Evolutionary conservation across 371 early-diverging fungal species (phyloP).

Genomic region (Zychaea mexicana): DNA sequence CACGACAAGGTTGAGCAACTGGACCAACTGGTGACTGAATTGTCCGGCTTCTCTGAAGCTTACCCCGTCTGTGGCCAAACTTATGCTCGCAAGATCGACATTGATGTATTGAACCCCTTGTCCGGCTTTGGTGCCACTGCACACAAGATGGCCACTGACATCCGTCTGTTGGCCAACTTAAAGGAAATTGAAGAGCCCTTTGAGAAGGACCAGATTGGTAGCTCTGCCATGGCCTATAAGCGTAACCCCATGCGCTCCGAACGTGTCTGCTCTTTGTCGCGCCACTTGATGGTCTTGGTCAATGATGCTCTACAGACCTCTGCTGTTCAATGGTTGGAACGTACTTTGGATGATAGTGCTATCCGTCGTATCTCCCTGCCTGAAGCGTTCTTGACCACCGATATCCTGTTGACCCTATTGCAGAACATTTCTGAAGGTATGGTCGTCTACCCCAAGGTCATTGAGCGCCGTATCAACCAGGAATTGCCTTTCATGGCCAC

Average conservation of each 20-base stretch:
- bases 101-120: conserved; percentile 86
- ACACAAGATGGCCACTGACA: conserved; percentile 97
- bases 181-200: conserved; percentile 99
- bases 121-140: conserved; percentile 95
- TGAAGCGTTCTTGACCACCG: conserved; percentile 96
- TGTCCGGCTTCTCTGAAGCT: conserved; percentile 82
- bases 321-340: conserved; percentile 96
- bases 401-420: conserved; percentile 90
- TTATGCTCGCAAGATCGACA: conserved; percentile 96
- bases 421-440: conserved; percentile 96
- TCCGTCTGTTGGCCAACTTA: conserved; percentile 92
- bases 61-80: conserved; percentile 98
- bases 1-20: conserved; percentile 92
- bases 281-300: conserved; percentile 93
- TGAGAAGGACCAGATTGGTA: conserved; percentile 98
- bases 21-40: conserved; percentile 88
- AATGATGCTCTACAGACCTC: conserved; percentile 90
- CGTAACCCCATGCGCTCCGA: conserved; percentile 99
- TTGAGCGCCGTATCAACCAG: conserved; percentile 87
- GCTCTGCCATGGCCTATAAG: conserved; percentile 99
- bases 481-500: conserved; percentile 99
- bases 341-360: conserved; percentile 96
- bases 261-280: conserved; percentile 93
- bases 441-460: conserved; percentile 97
- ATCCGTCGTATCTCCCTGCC: conserved; percentile 96